Evolutionary conservation across 129 eudicot genomes (phyloP).

Genomic region (Arctium lappa): DNA sequence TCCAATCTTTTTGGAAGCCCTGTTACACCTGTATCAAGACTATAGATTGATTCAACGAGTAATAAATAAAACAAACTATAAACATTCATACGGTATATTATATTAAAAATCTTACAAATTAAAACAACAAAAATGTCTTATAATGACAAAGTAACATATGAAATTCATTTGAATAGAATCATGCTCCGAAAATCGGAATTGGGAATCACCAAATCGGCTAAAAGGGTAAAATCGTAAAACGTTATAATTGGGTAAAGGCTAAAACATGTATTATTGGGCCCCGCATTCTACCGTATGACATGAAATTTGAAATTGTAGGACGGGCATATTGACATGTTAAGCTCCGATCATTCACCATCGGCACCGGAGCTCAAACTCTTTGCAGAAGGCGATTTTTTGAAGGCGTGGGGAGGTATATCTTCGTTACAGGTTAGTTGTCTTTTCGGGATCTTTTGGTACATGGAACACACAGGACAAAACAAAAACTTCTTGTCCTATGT

Average conservation of each 20-base stretch:
- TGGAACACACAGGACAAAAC: not conserved
- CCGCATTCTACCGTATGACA: not conserved
- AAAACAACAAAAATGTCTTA: not conserved
- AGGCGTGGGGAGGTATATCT: slow-evolving; percentile 99
- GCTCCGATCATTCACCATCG: slow-evolving; percentile 97
- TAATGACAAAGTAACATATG: not conserved
- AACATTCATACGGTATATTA: not conserved
- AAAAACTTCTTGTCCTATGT: no score
- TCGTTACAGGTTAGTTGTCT: slow-evolving; percentile 72
- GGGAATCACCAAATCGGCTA: not conserved
- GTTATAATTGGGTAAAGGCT: not conserved
- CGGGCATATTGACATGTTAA: slow-evolving; percentile 90
- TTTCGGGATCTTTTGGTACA: not conserved
- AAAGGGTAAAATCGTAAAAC: not conserved
- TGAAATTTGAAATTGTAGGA: slow-evolving; percentile 40
- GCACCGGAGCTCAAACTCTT: slow-evolving; percentile 88
- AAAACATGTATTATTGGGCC: not conserved
- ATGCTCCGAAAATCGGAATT: no score
- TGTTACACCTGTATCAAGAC: no score
- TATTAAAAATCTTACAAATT: not conserved
- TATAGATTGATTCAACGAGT: no score
- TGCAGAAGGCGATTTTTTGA: slow-evolving; percentile 77
- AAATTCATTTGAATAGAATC: no score
- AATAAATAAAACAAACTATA: no score
- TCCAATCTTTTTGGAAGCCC: no score